Conservation (phyloP, 306 rosid species). For the Vigna hirtella region DNA sequence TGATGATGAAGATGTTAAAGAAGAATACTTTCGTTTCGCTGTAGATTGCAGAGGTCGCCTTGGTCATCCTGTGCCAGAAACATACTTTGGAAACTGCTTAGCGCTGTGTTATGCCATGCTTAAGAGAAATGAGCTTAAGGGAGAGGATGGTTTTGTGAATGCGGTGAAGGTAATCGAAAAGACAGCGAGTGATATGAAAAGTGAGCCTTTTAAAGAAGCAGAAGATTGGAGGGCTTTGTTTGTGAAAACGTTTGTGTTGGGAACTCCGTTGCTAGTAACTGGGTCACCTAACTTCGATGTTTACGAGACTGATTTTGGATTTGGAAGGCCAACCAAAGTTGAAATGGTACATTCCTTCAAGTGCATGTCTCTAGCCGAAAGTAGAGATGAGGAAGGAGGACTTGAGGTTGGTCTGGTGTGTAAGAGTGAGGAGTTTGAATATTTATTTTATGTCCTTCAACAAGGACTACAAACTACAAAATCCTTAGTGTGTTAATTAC, state of each 20-base stretch:
- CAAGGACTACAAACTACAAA: slow-evolving; percentile 28
- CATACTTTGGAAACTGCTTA: slow-evolving; percentile 53
- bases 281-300: slow-evolving; percentile 49
- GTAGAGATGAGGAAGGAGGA: slow-evolving; percentile 43
- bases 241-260: slow-evolving; percentile 36
- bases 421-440: background rate
- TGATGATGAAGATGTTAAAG: background rate
- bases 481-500: background rate
- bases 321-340: slow-evolving; percentile 52
- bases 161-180: slow-evolving; percentile 41
- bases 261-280: slow-evolving; percentile 32
- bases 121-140: slow-evolving; percentile 44
- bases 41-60: slow-evolving; percentile 50
- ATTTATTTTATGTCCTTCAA: slow-evolving; percentile 9
- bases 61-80: slow-evolving; percentile 32
- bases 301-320: slow-evolving; percentile 56
- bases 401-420: slow-evolving; percentile 50
- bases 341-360: slow-evolving; percentile 50
- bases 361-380: slow-evolving; percentile 50
- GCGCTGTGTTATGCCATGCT: slow-evolving; percentile 29
- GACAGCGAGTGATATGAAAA: slow-evolving; percentile 33
- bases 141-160: slow-evolving; percentile 45
- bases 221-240: slow-evolving; percentile 34
- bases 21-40: slow-evolving; percentile 43
- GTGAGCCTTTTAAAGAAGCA: slow-evolving; percentile 36